These are phyloP conservation scores for Didymella lethalis DNA, from an alignment of 2,329 filamentous ascomycete species.

Conservation along the genomic window DNA sequence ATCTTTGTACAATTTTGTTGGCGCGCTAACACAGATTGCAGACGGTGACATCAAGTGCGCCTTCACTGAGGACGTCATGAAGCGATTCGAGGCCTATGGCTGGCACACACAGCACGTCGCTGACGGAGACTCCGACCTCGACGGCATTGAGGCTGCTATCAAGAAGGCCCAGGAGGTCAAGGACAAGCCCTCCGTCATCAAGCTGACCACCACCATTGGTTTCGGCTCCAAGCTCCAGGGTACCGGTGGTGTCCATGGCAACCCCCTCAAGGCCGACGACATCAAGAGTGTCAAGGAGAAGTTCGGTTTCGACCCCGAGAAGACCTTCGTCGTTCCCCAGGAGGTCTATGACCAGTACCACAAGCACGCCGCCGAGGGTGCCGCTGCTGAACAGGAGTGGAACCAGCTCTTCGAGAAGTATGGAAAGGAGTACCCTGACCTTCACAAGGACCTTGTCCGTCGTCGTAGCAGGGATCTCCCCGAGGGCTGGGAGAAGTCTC, in stretches of 20 bases:
- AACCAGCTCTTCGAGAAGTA: conserved; percentile 93
- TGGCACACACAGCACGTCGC: conserved; percentile 89
- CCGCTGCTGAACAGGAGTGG: conserved; percentile 92
- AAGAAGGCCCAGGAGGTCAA: conserved; percentile 84
- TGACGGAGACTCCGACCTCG: conserved; percentile 88
- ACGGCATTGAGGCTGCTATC: conserved; percentile 87
- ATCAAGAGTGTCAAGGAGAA: conserved; percentile 91
- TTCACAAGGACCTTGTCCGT: conserved; percentile 81
- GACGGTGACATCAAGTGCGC: conserved; percentile 95
- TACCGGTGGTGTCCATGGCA: conserved; percentile 94
- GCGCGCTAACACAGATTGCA: conserved; percentile 42
- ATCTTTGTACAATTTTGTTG: no score
- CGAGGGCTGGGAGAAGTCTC: conserved; percentile 93
- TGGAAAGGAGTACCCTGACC: conserved; percentile 74
- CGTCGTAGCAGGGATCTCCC: conserved; percentile 85
- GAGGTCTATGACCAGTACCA: conserved; percentile 91
- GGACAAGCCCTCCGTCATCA: conserved; percentile 97
- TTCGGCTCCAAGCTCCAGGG: conserved; percentile 93
- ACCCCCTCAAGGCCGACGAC: conserved; percentile 93
- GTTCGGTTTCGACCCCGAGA: conserved; percentile 94
- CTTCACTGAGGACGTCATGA: conserved; percentile 95
- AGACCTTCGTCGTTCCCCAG: conserved; percentile 92
- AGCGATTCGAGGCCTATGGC: conserved; percentile 96
- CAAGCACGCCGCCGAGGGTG: conserved; percentile 85
- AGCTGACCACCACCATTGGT: conserved; percentile 96